These are phyloP conservation scores for Saccharomycopsis capsularis DNA, from an alignment of 805 yeast genomes.

Conservation along the genomic window DNA sequence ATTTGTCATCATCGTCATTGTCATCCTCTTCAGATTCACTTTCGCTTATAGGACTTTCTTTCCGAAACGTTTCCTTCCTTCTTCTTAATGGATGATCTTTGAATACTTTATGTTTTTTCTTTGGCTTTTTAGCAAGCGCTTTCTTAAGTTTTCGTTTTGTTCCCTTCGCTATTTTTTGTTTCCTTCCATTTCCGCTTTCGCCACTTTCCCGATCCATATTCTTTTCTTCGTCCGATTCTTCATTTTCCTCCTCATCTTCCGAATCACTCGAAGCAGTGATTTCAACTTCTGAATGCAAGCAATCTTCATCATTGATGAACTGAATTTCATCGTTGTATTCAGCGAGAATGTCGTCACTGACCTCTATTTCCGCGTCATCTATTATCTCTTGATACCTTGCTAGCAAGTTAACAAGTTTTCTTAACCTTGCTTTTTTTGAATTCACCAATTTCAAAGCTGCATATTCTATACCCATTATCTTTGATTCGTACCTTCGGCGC, in stretches of 20 bases:
- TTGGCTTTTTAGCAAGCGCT: background rate
- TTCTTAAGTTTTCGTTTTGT: too few species aligned
- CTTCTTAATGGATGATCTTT: background rate
- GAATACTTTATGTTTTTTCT: background rate
- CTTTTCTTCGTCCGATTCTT: background rate
- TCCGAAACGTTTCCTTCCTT: background rate
- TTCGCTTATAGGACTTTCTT: background rate
- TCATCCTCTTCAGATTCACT: background rate
- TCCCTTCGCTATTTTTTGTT: too few species aligned
- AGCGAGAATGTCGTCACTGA: background rate
- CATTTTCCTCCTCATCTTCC: background rate
- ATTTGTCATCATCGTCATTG: background rate
- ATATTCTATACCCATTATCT: constrained; percentile 14
- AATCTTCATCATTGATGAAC: constrained; percentile 2
- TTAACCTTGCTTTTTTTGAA: constrained; percentile 23
- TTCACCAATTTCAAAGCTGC: constrained; percentile 20
- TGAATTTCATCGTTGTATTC: constrained; percentile 5
- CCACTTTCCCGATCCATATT: background rate
- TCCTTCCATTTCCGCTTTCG: too few species aligned
- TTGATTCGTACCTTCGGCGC: background rate
- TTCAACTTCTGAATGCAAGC: constrained; percentile 10
- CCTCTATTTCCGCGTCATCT: background rate
- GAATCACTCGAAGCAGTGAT: constrained; percentile 4
- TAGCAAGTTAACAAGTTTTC: constrained; percentile 21
- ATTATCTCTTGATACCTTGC: background rate